A percentile compares a stretch with the other conserved stretches of the same genome.
Evolutionary conservation across 257 asterid species (phyloP).

Genomic region (Fraxinus excelsior): DNA sequence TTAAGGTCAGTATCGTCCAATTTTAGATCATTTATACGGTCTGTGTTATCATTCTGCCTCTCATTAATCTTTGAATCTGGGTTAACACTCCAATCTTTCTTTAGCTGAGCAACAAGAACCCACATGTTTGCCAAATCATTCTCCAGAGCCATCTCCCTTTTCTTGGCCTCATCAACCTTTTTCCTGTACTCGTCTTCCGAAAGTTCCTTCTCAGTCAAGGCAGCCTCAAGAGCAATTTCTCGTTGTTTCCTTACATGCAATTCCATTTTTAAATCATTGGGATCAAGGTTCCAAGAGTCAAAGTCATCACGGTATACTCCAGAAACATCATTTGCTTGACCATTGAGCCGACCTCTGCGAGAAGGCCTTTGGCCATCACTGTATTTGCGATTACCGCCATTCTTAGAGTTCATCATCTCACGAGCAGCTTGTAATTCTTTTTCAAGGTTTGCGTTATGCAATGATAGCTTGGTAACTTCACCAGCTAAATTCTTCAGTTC

Average conservation of each 20-base stretch:
- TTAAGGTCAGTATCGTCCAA: slow-evolving; percentile 38
- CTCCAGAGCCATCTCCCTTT: slow-evolving; percentile 84
- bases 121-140: slow-evolving; percentile 99
- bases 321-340: slow-evolving; percentile 52
- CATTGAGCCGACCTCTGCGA: slow-evolving; percentile 65
- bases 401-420: slow-evolving; percentile 57
- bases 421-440: slow-evolving; percentile 74
- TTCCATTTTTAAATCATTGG: slow-evolving; percentile 79
- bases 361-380: slow-evolving; percentile 52
- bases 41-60: slow-evolving; percentile 36
- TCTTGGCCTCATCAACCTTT: slow-evolving; percentile 79
- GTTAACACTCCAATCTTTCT: slow-evolving; percentile 56
- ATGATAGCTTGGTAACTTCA: slow-evolving; percentile 87
- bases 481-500: slow-evolving; percentile 89
- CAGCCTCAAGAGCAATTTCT: slow-evolving; percentile 83
- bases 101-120: slow-evolving; percentile 96
- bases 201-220: slow-evolving; percentile 85
- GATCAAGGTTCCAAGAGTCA: slow-evolving; percentile 74
- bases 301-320: slow-evolving; percentile 66
- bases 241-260: slow-evolving; percentile 86
- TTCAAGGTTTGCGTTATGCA: slow-evolving; percentile 77
- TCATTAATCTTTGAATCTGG: slow-evolving; percentile 47
- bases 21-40: slow-evolving; percentile 40
- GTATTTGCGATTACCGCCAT: slow-evolving; percentile 56
- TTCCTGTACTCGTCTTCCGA: slow-evolving; percentile 78